Conservation (phyloP, 2,329 filamentous ascomycete genomes). For the Colletotrichum camelliae region DNA sequence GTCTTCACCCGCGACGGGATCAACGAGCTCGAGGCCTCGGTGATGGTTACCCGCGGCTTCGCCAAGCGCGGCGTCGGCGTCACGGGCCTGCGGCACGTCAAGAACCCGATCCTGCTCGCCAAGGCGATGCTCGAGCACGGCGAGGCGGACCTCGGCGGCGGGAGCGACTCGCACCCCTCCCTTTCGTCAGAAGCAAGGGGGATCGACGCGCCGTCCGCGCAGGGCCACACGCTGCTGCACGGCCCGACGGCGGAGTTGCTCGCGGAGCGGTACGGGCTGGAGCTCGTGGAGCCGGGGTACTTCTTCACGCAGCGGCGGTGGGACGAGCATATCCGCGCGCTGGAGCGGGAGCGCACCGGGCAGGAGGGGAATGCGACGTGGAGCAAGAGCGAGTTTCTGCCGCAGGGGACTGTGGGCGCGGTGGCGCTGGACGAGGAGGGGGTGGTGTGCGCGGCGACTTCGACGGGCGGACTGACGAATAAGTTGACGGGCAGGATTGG, state of each 20-base stretch:
- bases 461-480: conserved; percentile 83
- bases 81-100: conserved; percentile 74
- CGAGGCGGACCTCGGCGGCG: conserved; percentile 60
- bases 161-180: conserved; percentile 31
- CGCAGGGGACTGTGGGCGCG: conserved; percentile 84
- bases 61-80: conserved; percentile 81
- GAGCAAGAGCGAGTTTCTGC: conserved; percentile 70
- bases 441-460: conserved; percentile 71
- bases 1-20: conserved; percentile 85
- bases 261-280: conserved; percentile 71
- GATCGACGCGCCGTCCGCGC: conserved; percentile 59
- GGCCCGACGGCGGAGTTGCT: conserved; percentile 73
- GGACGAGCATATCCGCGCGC: conserved; percentile 75
- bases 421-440: conserved; percentile 82
- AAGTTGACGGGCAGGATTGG: conserved; percentile 86
- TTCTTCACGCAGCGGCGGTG: conserved; percentile 81
- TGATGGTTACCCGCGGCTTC: conserved; percentile 80
- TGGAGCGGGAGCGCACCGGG: conserved; percentile 52
- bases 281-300: conserved; percentile 72
- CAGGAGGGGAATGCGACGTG: conserved; percentile 50
- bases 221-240: conserved; percentile 73
- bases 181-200: neutral
- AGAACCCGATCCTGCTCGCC: conserved; percentile 80
- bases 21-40: conserved; percentile 84
- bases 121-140: conserved; percentile 72